Evolutionary conservation across 331 rosid genomes (phyloP), one percentile per base, ranked within the genome.

Genomic region (Rosa hybrid): DNA sequence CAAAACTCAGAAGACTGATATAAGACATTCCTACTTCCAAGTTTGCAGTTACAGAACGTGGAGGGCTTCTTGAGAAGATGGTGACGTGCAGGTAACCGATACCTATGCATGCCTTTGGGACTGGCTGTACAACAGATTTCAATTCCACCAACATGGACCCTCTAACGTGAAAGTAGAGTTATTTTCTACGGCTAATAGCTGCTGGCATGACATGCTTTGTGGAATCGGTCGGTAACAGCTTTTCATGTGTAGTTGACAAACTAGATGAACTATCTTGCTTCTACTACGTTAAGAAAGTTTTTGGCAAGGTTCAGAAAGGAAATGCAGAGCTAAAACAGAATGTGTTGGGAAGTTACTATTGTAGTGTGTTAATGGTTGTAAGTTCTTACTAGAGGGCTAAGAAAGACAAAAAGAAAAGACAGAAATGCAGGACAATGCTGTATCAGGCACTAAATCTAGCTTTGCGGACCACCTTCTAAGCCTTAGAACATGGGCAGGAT

Each of bases 41-140:
- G 39, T 39, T 12, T 57, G 48, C 69, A 44, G 57, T 78, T 68
- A 83, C 54, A 65, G 71, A 90, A 90, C 96, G 86, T 90, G 94
- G 77, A 60, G 11, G 34, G 42, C 44, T 48, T 71, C 79, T 27
- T 48, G 17, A 65, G 59, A 30, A 1, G 90, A 87, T 50, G n/a
- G 75, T 21, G 84, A 85, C 88, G 68, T 70, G 59, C n/a, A 10
- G 60, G 46, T 45, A 76, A 76, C 71, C 14, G 39, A 45, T 16
- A 42, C 56, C 56, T 59, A n/a, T n/a, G 34, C 59, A 2, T 25
- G 18, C 7, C 27, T 57, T 44, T 45, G 79, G 70, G 11, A 39
- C 59, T 12, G 57, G 2, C 17, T 59, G 23, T 60, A 51, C 27
- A 76, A 25, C 57, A 44, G 12, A 59, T 60, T 20, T 72, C 38